These are phyloP conservation scores for Dryas octopetala DNA, from an alignment of 306 rosid genomes.

Conservation along the genomic window DNA sequence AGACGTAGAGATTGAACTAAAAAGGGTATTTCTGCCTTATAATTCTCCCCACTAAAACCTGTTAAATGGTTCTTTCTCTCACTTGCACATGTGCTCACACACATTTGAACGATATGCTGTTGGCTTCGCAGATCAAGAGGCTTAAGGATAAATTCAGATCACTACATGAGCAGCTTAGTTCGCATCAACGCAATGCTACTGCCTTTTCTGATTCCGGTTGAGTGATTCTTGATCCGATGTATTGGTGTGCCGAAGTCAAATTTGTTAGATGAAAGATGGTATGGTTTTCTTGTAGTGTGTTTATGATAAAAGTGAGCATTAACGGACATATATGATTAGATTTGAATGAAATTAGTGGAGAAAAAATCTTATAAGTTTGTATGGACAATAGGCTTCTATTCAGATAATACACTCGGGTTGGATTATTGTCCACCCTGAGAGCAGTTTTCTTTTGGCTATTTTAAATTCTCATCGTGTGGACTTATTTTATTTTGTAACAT, in stretches of 20 bases:
- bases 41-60: slow-evolving; percentile 23
- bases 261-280: background rate
- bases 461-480: too few relatives aligned
- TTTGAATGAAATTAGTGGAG: background rate
- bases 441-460: too few relatives aligned
- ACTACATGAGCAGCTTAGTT: slow-evolving; percentile 72
- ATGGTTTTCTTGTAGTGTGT: background rate
- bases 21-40: slow-evolving; percentile 61
- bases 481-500: too few relatives aligned
- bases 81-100: background rate
- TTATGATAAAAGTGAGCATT: background rate
- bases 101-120: slow-evolving; percentile 4
- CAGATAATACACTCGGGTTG: background rate
- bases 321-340: background rate
- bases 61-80: slow-evolving; percentile 16
- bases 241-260: background rate
- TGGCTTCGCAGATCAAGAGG: slow-evolving; percentile 71
- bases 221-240: slow-evolving; percentile 14
- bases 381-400: background rate
- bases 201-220: slow-evolving; percentile 12
- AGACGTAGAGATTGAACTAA: slow-evolving; percentile 75
- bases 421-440: background rate
- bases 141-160: slow-evolving; percentile 86
- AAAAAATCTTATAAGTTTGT: background rate
- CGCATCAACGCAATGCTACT: slow-evolving; percentile 36